These are phyloP conservation scores for Fraxinus platypoda DNA, from an alignment of 305 asterid species.

Conservation along the genomic window DNA sequence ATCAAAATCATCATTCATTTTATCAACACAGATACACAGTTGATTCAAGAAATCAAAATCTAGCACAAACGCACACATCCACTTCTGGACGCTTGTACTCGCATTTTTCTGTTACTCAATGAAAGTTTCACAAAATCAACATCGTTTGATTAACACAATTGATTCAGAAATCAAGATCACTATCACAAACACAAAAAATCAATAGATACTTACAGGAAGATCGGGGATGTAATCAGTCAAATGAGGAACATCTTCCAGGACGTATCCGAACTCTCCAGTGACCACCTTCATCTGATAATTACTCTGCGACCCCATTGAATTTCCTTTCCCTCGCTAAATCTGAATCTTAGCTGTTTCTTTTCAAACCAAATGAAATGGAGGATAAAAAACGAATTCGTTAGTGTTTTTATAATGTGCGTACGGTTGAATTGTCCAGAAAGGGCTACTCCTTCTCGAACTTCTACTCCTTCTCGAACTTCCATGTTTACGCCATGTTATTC, in stretches of 20 bases:
- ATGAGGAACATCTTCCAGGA: conserved; percentile 91
- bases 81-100: neutral
- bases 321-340: neutral
- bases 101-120: neutral
- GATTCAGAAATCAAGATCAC: neutral
- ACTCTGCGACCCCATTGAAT: conserved; percentile 33
- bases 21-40: neutral
- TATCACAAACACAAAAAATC: neutral
- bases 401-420: neutral
- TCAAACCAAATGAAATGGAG: neutral
- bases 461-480: conserved; percentile 11
- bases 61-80: neutral
- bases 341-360: neutral
- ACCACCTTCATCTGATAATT: conserved; percentile 61
- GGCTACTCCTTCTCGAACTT: conserved; percentile 7
- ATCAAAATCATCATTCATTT: neutral
- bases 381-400: neutral
- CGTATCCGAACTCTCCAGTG: conserved; percentile 64
- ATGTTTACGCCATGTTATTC: neutral
- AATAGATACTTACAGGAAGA: conserved; percentile 47
- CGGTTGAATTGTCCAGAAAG: neutral
- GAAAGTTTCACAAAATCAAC: neutral
- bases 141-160: neutral
- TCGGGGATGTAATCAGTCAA: conserved; percentile 71
- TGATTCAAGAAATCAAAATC: neutral